Base-by-base conservation (phyloP, 441 rosid genomes). In the Arabidopsis lyrata region DNA sequence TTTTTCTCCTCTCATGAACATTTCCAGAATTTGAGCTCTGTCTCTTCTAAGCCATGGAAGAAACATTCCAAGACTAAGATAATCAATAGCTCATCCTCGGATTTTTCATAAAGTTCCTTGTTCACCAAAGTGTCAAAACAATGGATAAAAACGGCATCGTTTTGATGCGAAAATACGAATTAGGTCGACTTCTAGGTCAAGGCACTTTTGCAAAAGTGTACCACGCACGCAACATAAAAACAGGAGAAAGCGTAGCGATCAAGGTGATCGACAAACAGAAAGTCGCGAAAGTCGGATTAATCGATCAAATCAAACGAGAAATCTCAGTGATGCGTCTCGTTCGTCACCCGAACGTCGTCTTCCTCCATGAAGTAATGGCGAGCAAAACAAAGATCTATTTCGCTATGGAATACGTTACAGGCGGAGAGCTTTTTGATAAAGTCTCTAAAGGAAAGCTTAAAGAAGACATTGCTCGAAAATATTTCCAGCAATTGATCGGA, bases 121-220 rank as follows among this genome's bases (percentile, higher is more conserved):
- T 47, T 55, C 53, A 6, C 10, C 10, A 68, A 32, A 68, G 24
- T 6, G 1, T 20, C 48, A 1, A 22, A 22, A 20, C 55, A 8
- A 89, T 88, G 98, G 95, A 93, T 78, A 86, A 86, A 84, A 85
- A 74, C 49, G 86, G 88, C 48, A 62, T 68, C 20, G 72, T 81
- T 5, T 66, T 90, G 75, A 86, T 93, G 98, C 76, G 80, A 1
- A 84, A 68, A 75, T 90, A 83, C n/a, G 98, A 93, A 81, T 34
- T 89, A 1, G 95, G 97, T 6, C 76, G 89, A 44, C 44, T 90
- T 61, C 87, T 90, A 24, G 97, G 98, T 7, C 83, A 86, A 71
- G 97, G 98, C 32, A 93, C 92, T n/a, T 93, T 90, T 8, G 97
- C 97, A 12, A 93, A 93, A 81, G 97, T 93, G 31, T 90, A 90